Percentiles rank a stretch among this genome's conserved stretches.
phyloP scores from a whole-genome alignment of 2,329 filamentous ascomycete genomes.

The Stagonosporopsis vannaccii region DNA sequence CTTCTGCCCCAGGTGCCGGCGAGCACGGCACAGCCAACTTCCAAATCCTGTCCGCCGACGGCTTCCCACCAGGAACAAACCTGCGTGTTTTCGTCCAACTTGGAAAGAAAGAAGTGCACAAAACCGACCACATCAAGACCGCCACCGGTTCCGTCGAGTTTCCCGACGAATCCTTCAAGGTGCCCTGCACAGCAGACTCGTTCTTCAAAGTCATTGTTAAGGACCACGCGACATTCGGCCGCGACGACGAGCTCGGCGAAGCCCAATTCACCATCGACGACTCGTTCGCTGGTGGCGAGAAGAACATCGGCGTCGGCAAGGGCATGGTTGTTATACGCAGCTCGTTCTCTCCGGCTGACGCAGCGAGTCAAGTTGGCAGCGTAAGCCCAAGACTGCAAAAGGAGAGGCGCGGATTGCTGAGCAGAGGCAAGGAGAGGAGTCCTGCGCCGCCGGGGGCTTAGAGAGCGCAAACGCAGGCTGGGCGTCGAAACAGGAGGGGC shows the following conservation, averaged over 20 bases:
- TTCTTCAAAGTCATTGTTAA: constrained; percentile 88
- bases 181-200: constrained; percentile 78
- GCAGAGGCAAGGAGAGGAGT: constrained; percentile 49
- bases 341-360: constrained; percentile 66
- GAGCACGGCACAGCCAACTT: constrained; percentile 80
- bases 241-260: constrained; percentile 84
- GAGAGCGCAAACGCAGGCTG: not conserved
- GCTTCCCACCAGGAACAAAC: constrained; percentile 78
- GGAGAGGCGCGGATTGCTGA: constrained; percentile 55
- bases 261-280: constrained; percentile 92
- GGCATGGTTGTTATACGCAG: constrained; percentile 78
- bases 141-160: constrained; percentile 65
- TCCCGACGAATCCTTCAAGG: constrained; percentile 75
- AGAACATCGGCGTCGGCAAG: constrained; percentile 75
- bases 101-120: constrained; percentile 77
- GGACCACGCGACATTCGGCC: constrained; percentile 83
- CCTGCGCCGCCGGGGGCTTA: constrained; percentile 16
- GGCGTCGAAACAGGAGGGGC: not conserved
- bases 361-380: constrained; percentile 41
- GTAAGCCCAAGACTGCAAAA: constrained; percentile 29
- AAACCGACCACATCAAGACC: constrained; percentile 89
- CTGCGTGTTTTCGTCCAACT: constrained; percentile 79
- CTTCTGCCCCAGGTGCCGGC: constrained; percentile 55
- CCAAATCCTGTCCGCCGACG: constrained; percentile 77
- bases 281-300: constrained; percentile 70